Evolutionary conservation across 176 grass and related monocot species (phyloP), one percentile per base, ranked within the genome.

Genomic region (Olyra latifolia): DNA sequence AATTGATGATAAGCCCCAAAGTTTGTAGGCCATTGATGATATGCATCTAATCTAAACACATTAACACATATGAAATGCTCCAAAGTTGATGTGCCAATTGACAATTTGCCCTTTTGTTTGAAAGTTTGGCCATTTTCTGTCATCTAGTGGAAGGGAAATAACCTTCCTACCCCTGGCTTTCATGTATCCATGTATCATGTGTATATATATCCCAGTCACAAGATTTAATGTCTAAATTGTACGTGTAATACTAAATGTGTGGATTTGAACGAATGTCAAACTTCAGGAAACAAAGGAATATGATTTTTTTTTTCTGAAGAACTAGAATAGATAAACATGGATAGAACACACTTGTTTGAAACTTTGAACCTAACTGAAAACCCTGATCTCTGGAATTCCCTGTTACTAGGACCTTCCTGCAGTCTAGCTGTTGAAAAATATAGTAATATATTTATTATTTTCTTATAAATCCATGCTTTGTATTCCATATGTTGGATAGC

Each of bases 361-460:
- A 2, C 32, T 35, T 0, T 38, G 24, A 73, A 80, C 7, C 44
- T 46, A 45, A 52, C 32, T 46, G 35, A 79, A 55, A 87, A 77
- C 11, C 7, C 28, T 66, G 23, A 55, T 59, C 67, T 52, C 13
- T 4, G 6, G 55, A 79, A 24, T 54, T 69, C 54, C 24, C 24
- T 77, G 25, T 62, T 62, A 55, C 43, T 54, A 62, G 70, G 39
- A 49, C 25, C 62, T 45, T 76, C n/a, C 23, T 80, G 6, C 35
- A 86, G 14, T 45, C 5, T 61, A 30, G 4, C 46, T 64, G 38
- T 35, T 66, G 62, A 15, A 66, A 80, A 59, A 67, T 66, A 19
- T 60, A 62, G 29, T 47, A 47, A 46, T 6, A 14, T 28, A 41
- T 22, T 57, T 35, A 35, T 35, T 3, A 35, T 35, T 35, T 35